phyloP scores from a whole-genome alignment of 306 rosid species.

The Malus fusca region DNA sequence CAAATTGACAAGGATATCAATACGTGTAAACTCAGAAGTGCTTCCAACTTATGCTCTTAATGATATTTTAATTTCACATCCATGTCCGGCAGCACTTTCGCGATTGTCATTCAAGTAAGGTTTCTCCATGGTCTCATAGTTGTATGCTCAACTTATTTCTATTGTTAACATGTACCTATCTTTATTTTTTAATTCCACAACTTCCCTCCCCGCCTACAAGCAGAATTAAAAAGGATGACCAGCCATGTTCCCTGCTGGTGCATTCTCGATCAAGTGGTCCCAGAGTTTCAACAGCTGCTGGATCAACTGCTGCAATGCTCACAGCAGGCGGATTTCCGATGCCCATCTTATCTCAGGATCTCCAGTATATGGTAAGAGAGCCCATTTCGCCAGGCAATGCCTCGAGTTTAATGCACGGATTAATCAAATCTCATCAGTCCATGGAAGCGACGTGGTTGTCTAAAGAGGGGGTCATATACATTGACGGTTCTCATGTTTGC shows the following conservation, averaged over 20 bases:
- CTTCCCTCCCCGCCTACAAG: background rate
- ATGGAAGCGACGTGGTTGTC: conserved; percentile 51
- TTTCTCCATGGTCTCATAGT: background rate
- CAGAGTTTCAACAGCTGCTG: conserved; percentile 81
- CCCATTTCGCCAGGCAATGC: conserved; percentile 44
- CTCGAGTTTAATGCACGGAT: conserved; percentile 53
- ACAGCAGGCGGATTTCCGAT: conserved; percentile 80
- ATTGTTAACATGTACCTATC: background rate
- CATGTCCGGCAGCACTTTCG: conserved; percentile 82
- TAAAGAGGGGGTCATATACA: conserved; percentile 49
- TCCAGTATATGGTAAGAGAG: conserved; percentile 93
- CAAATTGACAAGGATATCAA: conserved; percentile 47
- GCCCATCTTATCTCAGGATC: conserved; percentile 62
- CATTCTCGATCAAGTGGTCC: conserved; percentile 85
- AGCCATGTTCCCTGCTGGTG: conserved; percentile 35
- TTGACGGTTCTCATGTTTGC: conserved; percentile 71
- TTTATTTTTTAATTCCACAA: background rate
- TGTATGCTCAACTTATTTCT: background rate
- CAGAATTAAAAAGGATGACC: conserved; percentile 54
- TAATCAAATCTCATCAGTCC: conserved; percentile 35
- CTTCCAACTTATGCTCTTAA: conserved; percentile 67
- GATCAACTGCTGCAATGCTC: conserved; percentile 94
- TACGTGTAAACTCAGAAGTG: conserved; percentile 39
- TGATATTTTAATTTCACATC: conserved; percentile 74
- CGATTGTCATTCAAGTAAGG: conserved; percentile 71